Conservation (phyloP, 345 rosid species). For the Carallia pectinifolia region DNA sequence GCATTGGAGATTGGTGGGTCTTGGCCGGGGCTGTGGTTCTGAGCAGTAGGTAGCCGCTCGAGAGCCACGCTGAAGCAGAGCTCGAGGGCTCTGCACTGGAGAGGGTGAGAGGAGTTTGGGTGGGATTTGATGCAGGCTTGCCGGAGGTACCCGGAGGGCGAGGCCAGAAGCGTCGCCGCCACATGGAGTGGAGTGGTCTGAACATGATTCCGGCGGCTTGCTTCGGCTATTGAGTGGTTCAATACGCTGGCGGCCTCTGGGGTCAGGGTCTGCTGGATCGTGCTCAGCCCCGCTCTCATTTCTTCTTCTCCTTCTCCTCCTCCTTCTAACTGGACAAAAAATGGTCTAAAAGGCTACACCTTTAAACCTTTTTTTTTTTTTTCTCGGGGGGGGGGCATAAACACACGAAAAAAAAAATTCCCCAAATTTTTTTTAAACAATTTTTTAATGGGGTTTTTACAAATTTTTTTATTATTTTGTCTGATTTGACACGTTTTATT, state of each 20-base stretch:
- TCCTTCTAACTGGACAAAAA: not conserved
- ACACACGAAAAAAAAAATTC: not conserved
- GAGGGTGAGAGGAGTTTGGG: slow-evolving; percentile 95
- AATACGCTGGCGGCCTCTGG: slow-evolving; percentile 92
- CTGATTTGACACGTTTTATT: not conserved
- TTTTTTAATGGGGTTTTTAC: not conserved
- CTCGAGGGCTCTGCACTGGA: slow-evolving; percentile 99
- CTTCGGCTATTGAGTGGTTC: slow-evolving; percentile 87
- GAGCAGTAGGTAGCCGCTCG: slow-evolving; percentile 78
- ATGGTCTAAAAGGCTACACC: too few relatives aligned
- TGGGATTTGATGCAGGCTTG: slow-evolving; percentile 98
- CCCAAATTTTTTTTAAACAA: too few relatives aligned
- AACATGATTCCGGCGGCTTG: slow-evolving; percentile 83
- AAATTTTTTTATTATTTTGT: not conserved
- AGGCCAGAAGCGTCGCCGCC: slow-evolving; percentile 78
- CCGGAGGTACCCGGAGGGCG: slow-evolving; percentile 85
- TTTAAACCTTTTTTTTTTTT: too few relatives aligned
- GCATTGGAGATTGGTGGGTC: slow-evolving; percentile 97
- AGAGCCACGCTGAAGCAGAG: slow-evolving; percentile 99
- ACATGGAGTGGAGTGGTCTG: slow-evolving; percentile 98
- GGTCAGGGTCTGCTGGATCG: slow-evolving; percentile 97
- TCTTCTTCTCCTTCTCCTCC: slow-evolving; percentile 14
- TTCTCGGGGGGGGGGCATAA: too few relatives aligned
- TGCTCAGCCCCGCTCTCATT: slow-evolving; percentile 94
- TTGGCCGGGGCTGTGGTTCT: slow-evolving; percentile 38